Base-by-base conservation (phyloP, 495 filamentous ascomycete species). In the Pseudomonodictys pantanalensis region DNA sequence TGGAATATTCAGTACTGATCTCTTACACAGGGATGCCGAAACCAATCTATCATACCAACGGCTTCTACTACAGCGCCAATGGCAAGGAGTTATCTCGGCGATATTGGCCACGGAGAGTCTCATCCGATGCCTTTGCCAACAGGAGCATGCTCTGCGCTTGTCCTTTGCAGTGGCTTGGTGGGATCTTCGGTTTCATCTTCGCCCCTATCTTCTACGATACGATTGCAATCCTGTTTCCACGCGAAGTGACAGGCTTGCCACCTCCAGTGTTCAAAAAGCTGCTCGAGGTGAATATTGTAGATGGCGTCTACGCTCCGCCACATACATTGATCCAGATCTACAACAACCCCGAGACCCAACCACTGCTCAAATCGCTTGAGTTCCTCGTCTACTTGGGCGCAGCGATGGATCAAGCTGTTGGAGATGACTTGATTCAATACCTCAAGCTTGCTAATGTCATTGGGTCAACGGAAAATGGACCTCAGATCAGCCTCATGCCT, bases 91-190 rank as follows among this genome's bases (percentile, higher is more conserved):
- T 58, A 15, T 28, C 30, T 20, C 26, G 26, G 9, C 39, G 28
- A 18, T 32, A 58, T 20, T 58, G 44, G 55, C 44, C 55, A 1
- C 43, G 45, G 3, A 25, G 44, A 1, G 28, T 58, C 22, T 29
- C 22, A 2, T 43, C 38, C 33, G 55, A 58, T 17, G 8, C 45
- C 2, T 49, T 10, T 20, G 18, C 43, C 2, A 33, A 45, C 11
- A 38, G 29, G n/a, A 22, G 44, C 2, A 41, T 43, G 20, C 32
- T 58, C 12, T 25, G 28, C 18, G 23, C 28, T 7, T 58, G 44
- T 22, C 55, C 55, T 12, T 45, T 45, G 7, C 55, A 58, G 29
- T 58, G 55, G 55, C 20, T 58, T 8, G 55, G 28, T n/a, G 55
- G 43, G 11, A 2, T 49, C 4, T 2, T 26, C 1, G 32, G 29